phyloP scores from a whole-genome alignment of 2,329 filamentous ascomycete genomes.

The Xylaria sp. region DNA sequence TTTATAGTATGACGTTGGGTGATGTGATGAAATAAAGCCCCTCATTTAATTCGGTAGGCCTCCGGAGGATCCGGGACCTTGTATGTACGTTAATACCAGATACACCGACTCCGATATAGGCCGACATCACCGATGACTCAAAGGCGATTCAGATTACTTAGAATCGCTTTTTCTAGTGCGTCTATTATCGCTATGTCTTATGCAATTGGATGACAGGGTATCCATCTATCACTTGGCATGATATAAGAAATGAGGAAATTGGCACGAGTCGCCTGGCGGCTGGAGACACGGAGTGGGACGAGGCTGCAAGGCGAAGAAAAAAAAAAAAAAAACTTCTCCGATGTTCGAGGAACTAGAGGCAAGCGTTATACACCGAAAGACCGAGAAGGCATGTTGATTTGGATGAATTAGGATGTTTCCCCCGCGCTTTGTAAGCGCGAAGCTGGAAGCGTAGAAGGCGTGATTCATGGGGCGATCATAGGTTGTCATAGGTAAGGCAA shows the following conservation, averaged over 20 bases:
- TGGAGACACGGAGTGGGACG: background rate
- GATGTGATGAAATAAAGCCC: background rate
- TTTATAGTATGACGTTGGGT: slow-evolving; percentile 8
- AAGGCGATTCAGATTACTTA: background rate
- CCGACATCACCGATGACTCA: slow-evolving; percentile 31
- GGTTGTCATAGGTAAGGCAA: slow-evolving; percentile 21
- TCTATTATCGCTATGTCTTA: background rate
- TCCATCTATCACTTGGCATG: slow-evolving; percentile 1
- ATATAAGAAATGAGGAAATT: background rate
- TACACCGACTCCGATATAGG: slow-evolving; percentile 14
- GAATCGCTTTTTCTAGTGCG: background rate
- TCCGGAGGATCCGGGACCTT: slow-evolving; percentile 23
- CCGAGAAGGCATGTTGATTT: slow-evolving; percentile 25
- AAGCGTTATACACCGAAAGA: slow-evolving; percentile 13
- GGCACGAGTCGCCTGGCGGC: background rate
- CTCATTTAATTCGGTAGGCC: slow-evolving; percentile 16
- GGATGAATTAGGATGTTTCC: slow-evolving; percentile 16
- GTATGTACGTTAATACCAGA: background rate
- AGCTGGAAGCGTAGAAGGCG: slow-evolving; percentile 6
- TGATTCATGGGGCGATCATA: slow-evolving; percentile 34
- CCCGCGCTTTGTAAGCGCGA: slow-evolving; percentile 31
- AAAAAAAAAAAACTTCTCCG: background rate
- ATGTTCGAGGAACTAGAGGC: background rate
- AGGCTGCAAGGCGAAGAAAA: slow-evolving; percentile 11
- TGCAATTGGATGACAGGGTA: slow-evolving; percentile 5